A percentile compares a stretch with the other conserved stretches of the same genome.
phyloP scores from a whole-genome alignment of 352 stramenopile genomes.

The Globisporangium polare region DNA sequence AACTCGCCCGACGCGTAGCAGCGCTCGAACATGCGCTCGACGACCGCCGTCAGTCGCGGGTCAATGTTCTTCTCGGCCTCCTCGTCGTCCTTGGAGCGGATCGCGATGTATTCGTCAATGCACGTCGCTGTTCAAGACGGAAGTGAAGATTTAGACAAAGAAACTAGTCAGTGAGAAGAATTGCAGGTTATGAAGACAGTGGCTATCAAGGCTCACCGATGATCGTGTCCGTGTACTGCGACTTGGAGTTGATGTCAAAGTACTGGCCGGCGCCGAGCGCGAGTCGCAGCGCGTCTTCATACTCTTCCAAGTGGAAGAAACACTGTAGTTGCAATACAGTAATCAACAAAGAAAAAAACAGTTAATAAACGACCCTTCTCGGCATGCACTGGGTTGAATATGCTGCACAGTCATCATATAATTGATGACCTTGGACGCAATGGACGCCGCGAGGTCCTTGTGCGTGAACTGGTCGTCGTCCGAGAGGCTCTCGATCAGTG shows the following conservation, averaged over 20 bases:
- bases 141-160: slow-evolving; percentile 1
- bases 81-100: slow-evolving; percentile 74
- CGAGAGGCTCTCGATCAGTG: slow-evolving; percentile 92
- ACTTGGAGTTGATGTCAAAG: slow-evolving; percentile 92
- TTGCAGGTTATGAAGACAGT: background rate
- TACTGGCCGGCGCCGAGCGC: slow-evolving; percentile 94
- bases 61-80: slow-evolving; percentile 78
- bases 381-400: background rate
- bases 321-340: slow-evolving; percentile 39
- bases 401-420: background rate
- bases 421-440: slow-evolving; percentile 89
- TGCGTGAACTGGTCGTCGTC: slow-evolving; percentile 91
- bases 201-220: slow-evolving; percentile 54
- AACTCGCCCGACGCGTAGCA: slow-evolving; percentile 94
- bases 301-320: slow-evolving; percentile 99
- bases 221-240: slow-evolving; percentile 97
- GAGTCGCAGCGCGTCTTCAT: slow-evolving; percentile 92
- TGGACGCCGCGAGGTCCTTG: slow-evolving; percentile 86
- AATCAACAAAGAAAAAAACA: slow-evolving; percentile 10
- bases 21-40: slow-evolving; percentile 97
- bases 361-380: background rate
- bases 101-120: slow-evolving; percentile 97
- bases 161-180: background rate
- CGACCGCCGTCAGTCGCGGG: slow-evolving; percentile 92
- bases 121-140: slow-evolving; percentile 73